phyloP scores from a whole-genome alignment of 768 basidiomycete genomes.

The Trametopsis cervina region DNA sequence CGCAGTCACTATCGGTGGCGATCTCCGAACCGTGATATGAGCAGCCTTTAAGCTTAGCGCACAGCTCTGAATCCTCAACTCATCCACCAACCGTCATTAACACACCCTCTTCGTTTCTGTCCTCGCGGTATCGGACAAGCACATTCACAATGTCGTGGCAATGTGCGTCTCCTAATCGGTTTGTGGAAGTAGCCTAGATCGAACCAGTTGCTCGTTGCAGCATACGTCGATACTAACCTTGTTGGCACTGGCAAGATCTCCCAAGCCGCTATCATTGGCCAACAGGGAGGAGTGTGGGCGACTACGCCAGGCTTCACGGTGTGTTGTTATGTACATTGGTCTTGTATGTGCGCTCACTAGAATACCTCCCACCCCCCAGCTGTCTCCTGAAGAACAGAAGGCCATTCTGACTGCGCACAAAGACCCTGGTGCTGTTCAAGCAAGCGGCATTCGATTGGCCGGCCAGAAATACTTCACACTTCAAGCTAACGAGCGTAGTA shows the following conservation, averaged over 20 bases:
- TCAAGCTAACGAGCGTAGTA: slow-evolving; percentile 37
- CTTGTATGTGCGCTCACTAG: not conserved
- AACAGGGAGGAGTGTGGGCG: slow-evolving; percentile 75
- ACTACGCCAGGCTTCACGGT: slow-evolving; percentile 50
- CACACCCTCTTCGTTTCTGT: slow-evolving; percentile 7
- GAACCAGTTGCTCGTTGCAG: slow-evolving; percentile 30
- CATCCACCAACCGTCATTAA: slow-evolving; percentile 3
- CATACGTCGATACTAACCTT: slow-evolving; percentile 77
- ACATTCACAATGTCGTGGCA: slow-evolving; percentile 60
- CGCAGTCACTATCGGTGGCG: slow-evolving; percentile 7
- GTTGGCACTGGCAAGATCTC: slow-evolving; percentile 66
- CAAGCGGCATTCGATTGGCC: slow-evolving; percentile 54
- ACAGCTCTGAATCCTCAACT: slow-evolving; percentile 7
- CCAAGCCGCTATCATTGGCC: slow-evolving; percentile 73
- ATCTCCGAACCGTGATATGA: slow-evolving; percentile 11
- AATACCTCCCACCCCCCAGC: slow-evolving; percentile 30
- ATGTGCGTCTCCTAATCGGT: slow-evolving; percentile 31
- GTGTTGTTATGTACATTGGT: slow-evolving; percentile 20
- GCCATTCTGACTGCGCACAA: slow-evolving; percentile 43
- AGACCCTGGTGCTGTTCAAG: slow-evolving; percentile 34
- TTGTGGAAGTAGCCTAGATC: not conserved
- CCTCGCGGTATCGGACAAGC: slow-evolving; percentile 2
- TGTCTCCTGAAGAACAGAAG: slow-evolving; percentile 58
- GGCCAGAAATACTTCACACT: slow-evolving; percentile 75
- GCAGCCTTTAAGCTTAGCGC: not conserved